These are phyloP conservation scores for Sporothrix pallida DNA, from an alignment of 2,329 filamentous ascomycete genomes.

Conservation along the genomic window DNA sequence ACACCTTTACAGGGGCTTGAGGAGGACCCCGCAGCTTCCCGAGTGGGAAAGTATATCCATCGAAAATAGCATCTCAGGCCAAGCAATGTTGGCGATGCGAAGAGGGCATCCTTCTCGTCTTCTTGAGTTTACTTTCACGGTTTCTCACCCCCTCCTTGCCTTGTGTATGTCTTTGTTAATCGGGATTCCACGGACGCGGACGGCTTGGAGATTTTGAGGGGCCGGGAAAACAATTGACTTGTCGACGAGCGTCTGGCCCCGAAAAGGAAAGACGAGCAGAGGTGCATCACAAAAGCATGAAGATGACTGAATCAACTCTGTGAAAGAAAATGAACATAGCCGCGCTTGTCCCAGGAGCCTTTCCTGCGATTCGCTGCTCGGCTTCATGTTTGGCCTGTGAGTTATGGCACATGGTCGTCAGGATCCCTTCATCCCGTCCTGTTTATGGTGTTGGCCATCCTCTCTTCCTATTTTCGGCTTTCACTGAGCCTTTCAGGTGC, in stretches of 20 bases:
- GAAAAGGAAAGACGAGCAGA: slow-evolving; percentile 15
- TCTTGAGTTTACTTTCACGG: neutral
- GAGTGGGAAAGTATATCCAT: slow-evolving; percentile 29
- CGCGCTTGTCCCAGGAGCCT: slow-evolving; percentile 13
- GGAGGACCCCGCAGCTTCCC: neutral
- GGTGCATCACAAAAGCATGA: neutral
- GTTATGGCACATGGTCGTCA: neutral
- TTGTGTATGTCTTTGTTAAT: neutral
- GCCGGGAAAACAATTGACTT: slow-evolving; percentile 14
- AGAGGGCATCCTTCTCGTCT: neutral
- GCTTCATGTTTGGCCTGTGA: neutral
- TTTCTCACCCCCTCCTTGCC: neutral
- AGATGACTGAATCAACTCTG: neutral
- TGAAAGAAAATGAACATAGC: slow-evolving; percentile 13
- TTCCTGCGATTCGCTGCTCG: neutral
- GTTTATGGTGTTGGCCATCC: too few species aligned
- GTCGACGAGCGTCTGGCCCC: neutral
- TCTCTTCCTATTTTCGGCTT: neutral
- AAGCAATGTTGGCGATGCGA: neutral
- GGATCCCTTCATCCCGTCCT: neutral
- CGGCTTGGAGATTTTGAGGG: neutral
- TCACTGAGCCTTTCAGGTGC: neutral
- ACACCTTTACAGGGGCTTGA: neutral
- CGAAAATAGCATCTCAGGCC: neutral
- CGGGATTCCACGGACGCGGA: slow-evolving; percentile 20